Percentiles rank a stretch among this genome's conserved stretches.
phyloP scores from a whole-genome alignment of 768 basidiomycete genomes.

The Lyophyllum atratum region DNA sequence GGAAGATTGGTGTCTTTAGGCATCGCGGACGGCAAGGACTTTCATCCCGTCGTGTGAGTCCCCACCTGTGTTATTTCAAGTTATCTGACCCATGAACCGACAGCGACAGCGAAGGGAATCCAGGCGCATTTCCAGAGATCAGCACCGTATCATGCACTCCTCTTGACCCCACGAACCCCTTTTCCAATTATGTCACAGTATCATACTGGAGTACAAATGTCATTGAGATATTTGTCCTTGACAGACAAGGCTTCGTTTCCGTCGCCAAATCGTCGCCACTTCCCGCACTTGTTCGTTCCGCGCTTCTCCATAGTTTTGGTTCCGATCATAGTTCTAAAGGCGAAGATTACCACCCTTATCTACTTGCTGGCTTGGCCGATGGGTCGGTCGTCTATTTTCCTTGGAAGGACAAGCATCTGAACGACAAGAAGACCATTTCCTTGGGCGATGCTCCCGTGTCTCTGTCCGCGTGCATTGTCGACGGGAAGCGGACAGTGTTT shows the following conservation, averaged over 20 bases:
- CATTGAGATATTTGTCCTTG: slow-evolving; percentile 55
- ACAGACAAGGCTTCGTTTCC: slow-evolving; percentile 24
- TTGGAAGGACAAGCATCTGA: slow-evolving; percentile 44
- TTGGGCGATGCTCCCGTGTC: slow-evolving; percentile 70
- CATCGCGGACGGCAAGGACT: slow-evolving; percentile 40
- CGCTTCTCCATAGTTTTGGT: slow-evolving; percentile 62
- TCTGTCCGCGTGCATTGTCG: slow-evolving; percentile 56
- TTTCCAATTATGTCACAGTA: slow-evolving; percentile 54
- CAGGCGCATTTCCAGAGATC: slow-evolving; percentile 45
- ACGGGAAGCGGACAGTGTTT: slow-evolving; percentile 59
- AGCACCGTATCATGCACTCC: slow-evolving; percentile 71
- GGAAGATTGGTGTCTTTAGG: slow-evolving; percentile 55
- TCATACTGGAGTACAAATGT: slow-evolving; percentile 75
- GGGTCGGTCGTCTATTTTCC: slow-evolving; percentile 65
- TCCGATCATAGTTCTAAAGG: slow-evolving; percentile 32
- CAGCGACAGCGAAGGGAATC: slow-evolving; percentile 14
- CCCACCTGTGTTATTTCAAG: not conserved
- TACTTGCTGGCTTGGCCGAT: slow-evolving; percentile 76
- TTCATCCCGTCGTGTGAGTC: slow-evolving; percentile 34
- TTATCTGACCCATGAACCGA: slow-evolving; percentile 3
- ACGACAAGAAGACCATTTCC: slow-evolving; percentile 58
- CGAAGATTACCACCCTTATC: slow-evolving; percentile 45
- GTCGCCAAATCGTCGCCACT: slow-evolving; percentile 38
- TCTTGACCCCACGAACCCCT: slow-evolving; percentile 46
- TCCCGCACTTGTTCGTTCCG: slow-evolving; percentile 47